These are phyloP conservation scores for Heimioporus retisporus DNA, from an alignment of 1,284 basidiomycete species.

Conservation along the genomic window DNA sequence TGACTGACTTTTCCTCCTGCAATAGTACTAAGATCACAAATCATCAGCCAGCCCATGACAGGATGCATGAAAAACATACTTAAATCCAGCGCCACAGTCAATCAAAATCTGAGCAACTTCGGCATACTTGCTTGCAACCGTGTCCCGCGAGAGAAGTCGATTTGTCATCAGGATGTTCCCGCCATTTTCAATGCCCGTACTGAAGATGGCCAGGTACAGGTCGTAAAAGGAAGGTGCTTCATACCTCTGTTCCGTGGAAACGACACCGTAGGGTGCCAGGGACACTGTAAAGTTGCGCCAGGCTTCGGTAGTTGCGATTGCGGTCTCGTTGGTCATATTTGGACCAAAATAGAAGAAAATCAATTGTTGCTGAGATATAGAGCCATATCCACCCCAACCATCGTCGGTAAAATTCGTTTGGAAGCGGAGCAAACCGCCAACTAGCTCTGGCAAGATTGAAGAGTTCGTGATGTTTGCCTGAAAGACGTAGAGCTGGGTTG, in stretches of 20 bases:
- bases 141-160: slow-evolving; percentile 48
- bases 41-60: background rate
- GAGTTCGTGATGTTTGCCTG: slow-evolving; percentile 21
- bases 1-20: slow-evolving; percentile 52
- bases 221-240: slow-evolving; percentile 42
- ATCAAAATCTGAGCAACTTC: slow-evolving; percentile 43
- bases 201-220: slow-evolving; percentile 34
- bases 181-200: slow-evolving; percentile 18
- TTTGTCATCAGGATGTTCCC: slow-evolving; percentile 44
- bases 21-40: slow-evolving; percentile 37
- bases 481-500: no score
- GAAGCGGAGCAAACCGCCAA: slow-evolving; percentile 42
- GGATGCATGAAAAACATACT: slow-evolving; percentile 14
- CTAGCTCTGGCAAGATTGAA: slow-evolving; percentile 22
- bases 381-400: slow-evolving; percentile 17
- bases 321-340: slow-evolving; percentile 40
- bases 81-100: slow-evolving; percentile 16
- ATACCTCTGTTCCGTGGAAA: slow-evolving; percentile 4
- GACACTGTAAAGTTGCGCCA: slow-evolving; percentile 42
- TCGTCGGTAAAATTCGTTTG: background rate
- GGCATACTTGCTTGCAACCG: slow-evolving; percentile 39
- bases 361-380: slow-evolving; percentile 18
- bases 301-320: slow-evolving; percentile 23
- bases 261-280: slow-evolving; percentile 14
- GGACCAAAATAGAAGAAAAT: slow-evolving; percentile 42